Evolutionary conservation across 169 alveolate genomes (phyloP).

Genomic region (Eimeria acervulina): DNA sequence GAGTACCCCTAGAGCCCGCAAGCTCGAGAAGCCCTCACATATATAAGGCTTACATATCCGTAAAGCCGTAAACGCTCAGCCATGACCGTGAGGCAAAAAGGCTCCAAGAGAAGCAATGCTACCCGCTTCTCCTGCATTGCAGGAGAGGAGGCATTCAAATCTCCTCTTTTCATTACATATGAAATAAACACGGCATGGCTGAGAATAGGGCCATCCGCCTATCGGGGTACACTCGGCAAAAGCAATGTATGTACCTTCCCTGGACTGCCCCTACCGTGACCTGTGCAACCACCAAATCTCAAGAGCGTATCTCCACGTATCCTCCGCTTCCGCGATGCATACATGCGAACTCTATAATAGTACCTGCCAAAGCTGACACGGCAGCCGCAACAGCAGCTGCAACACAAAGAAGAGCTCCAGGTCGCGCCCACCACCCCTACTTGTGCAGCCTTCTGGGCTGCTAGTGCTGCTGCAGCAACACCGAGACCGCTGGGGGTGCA

Average conservation of each 20-base stretch:
- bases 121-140: not conserved
- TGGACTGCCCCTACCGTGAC: not conserved
- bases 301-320: not conserved
- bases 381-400: not conserved
- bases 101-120: not conserved
- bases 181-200: not conserved
- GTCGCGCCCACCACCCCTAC: not conserved
- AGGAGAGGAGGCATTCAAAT: not conserved
- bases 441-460: not conserved
- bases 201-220: not conserved
- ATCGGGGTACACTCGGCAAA: not conserved
- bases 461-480: conserved; percentile 19
- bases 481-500: not conserved
- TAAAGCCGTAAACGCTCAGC: not conserved
- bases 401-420: not conserved
- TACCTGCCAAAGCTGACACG: not conserved
- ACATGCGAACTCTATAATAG: not conserved
- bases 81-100: not conserved
- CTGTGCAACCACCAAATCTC: not conserved
- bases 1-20: not conserved
- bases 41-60: not conserved
- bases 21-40: not conserved
- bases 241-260: not conserved
- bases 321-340: not conserved
- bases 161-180: not conserved